Evolutionary conservation across 305 asterid species (phyloP), one percentile per base, ranked within the genome.

Genomic region (Caryopteris hybrid): DNA sequence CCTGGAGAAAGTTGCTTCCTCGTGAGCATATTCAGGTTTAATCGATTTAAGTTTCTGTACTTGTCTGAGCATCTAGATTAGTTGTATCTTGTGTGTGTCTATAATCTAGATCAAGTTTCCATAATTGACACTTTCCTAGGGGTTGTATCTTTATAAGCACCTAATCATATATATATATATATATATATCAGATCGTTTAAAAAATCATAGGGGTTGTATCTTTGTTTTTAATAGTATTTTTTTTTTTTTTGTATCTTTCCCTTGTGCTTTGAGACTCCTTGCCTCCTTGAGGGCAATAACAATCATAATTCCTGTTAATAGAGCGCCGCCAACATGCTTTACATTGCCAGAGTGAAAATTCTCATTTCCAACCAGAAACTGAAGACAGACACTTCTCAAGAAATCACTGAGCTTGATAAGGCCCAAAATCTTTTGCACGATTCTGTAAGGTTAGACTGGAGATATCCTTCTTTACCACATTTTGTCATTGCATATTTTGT

Each of bases 11-110:
- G 42, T 81, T 87, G 80, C 87, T 83, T 67, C 93, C 93, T 52
- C 68, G 64, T 56, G 85, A 78, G 65, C 95, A 94, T 85, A 82
- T 87, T 83, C 96, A 94, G 99, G 99, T 83, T 46, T 57, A 51
- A 53, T 50, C 55, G 21, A 71, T 77, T 81, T 81, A 72, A 82
- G 76, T 43, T 66, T 53, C 64, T 48, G 47, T 39, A 27, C 55
- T 34, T 31, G 13, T 63, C 51, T 43, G 33, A 61, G 50, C 52
- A 31, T 75, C 59, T 21, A 18, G 27, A 61, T 16, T 9, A 25
- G 46, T 65, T 39, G 33, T 69, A 45, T 52, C 63, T 20, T 52
- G 47, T 43, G 43, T 66, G 48, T 29, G n/a, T 67, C 39, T 47
- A 47, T 21, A 52, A 39, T 70, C 43, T 36, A 29, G 50, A 45